Evolutionary conservation across 495 filamentous ascomycete genomes (phyloP), one percentile per base, ranked within the genome.

Genomic region (Podospora tetraspora): DNA sequence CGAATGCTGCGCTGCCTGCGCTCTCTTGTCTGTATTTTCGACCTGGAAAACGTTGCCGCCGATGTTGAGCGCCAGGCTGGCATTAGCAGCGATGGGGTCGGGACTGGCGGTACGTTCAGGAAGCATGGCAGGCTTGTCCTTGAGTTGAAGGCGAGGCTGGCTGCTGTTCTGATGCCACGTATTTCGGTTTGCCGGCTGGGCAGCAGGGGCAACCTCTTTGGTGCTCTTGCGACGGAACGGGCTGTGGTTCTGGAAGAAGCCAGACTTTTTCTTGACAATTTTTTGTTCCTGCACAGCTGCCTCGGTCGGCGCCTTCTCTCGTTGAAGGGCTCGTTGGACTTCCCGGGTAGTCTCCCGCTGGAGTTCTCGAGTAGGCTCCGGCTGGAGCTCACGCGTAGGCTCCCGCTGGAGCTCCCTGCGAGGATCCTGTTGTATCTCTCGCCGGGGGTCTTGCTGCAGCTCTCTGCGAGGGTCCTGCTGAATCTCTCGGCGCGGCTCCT

Each of bases 11-110:
- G 79, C 57, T 77, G 77, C 11, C 75, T 77, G 43, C 43, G 43
- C 43, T 52, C 43, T 52, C 43, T 52, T 52, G 66, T 94, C 92
- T 0, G 93, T 91, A 7, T 91, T 91, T n/a, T 92, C 91, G 9
- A 99, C 94, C 72, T 97, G 89, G 79, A 99, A 98, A 25, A 98
- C 93, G 72, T 98, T 99, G 73, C 92, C 90, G 9, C 96, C 96
- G 21, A 99, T 87, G 76, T 97, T 97, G n/a, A 99, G 84, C 60
- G 97, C 94, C 74, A 97, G 89, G 77, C 91, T 96, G 59, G 96
- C 91, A 52, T 94, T 87, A 37, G 96, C 94, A 76, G 97, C 94
- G 30, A 94, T 93, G 3, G 93, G 95, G 62, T 99, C 96, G 2
- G 93, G 92, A 73, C 90, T 83, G 61, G 73, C 76, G 29, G 78